Conservation (phyloP, 1,139 yeast genomes). For the Arxiozyma bovina region DNA sequence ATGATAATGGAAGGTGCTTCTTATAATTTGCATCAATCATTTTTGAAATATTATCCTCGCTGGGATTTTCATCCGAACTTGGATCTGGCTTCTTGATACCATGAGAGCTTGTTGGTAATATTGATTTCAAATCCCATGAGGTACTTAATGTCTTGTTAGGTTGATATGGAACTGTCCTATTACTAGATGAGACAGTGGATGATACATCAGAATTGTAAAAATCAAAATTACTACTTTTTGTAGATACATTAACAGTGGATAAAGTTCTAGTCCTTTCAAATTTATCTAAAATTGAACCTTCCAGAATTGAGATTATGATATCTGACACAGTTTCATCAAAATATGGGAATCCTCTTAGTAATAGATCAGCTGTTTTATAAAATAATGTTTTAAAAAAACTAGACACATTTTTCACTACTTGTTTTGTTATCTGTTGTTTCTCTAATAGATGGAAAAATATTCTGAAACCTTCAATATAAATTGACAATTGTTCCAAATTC, state of each 20-base stretch:
- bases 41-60: background rate
- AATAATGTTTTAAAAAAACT: constrained; percentile 23
- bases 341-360: constrained; percentile 21
- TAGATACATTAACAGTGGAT: constrained; percentile 2
- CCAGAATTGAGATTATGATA: constrained; percentile 22
- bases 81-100: background rate
- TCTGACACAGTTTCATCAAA: constrained; percentile 23
- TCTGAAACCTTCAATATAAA: constrained; percentile 29
- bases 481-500: constrained; percentile 18
- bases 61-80: background rate
- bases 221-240: background rate
- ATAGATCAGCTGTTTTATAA: constrained; percentile 21
- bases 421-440: constrained; percentile 14
- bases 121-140: constrained; percentile 6
- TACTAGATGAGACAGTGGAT: constrained; percentile 2
- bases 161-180: constrained; percentile 1
- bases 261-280: constrained; percentile 10
- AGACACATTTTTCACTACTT: constrained; percentile 16
- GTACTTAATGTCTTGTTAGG: background rate
- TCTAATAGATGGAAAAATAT: constrained; percentile 25
- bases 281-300: constrained; percentile 19
- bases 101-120: constrained; percentile 3
- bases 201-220: background rate
- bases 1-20: background rate
- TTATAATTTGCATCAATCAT: background rate